Percentiles rank a stretch among this genome's conserved stretches.
These are phyloP conservation scores for Erodium chrysanthum DNA, from an alignment of 441 rosid species.

Conservation along the genomic window DNA sequence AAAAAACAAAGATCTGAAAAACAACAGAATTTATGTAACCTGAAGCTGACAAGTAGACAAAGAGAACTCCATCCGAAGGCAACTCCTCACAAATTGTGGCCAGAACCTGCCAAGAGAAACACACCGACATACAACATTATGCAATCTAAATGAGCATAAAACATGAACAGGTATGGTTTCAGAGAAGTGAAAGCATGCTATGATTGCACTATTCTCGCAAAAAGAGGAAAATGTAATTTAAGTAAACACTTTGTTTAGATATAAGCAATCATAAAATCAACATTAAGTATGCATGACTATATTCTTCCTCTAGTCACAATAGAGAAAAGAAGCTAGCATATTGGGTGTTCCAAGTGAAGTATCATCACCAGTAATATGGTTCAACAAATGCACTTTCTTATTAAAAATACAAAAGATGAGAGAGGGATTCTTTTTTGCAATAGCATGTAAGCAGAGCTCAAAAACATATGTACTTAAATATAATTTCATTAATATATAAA, in stretches of 20 bases:
- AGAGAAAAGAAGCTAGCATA: background rate
- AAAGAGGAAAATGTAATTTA: background rate
- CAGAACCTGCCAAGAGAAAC: conserved; percentile 50
- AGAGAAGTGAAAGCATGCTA: background rate
- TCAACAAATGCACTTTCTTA: background rate
- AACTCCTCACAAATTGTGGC: conserved; percentile 84
- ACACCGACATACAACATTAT: conserved; percentile 5
- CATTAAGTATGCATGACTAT: background rate
- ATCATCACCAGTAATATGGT: background rate
- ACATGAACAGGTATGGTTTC: background rate
- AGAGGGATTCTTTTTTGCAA: background rate
- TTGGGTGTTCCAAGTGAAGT: background rate
- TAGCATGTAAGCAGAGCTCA: background rate
- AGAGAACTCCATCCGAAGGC: conserved; percentile 66
- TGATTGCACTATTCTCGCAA: background rate
- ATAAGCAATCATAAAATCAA: background rate
- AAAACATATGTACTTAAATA: background rate
- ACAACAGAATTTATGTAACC: conserved; percentile 32
- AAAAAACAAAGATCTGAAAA: conserved; percentile 5
- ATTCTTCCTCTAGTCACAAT: background rate
- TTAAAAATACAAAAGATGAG: background rate
- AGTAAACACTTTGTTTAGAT: background rate
- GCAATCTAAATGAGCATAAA: background rate
- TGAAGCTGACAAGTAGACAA: conserved; percentile 80
- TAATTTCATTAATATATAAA: background rate